Percentiles rank a stretch among this genome's conserved stretches.
phyloP scores from a whole-genome alignment of 345 rosid species.

The Corchorus capsularis region DNA sequence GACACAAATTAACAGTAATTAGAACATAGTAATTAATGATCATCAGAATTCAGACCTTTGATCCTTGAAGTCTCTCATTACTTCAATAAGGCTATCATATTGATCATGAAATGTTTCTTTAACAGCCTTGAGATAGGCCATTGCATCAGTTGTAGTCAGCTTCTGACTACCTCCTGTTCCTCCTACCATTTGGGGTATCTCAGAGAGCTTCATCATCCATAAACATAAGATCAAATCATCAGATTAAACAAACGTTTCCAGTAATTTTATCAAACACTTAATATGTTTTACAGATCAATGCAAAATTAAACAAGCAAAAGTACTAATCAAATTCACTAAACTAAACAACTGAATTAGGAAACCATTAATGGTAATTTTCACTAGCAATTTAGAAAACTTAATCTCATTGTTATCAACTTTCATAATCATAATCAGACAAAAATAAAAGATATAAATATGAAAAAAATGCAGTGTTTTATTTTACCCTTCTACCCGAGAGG shows the following conservation, averaged over 20 bases:
- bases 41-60: slow-evolving; percentile 69
- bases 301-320: slow-evolving; percentile 13
- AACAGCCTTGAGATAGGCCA: slow-evolving; percentile 90
- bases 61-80: slow-evolving; percentile 97
- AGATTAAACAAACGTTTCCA: slow-evolving; percentile 8
- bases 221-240: slow-evolving; percentile 17
- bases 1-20: neutral
- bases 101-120: slow-evolving; percentile 85
- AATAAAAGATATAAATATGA: neutral
- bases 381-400: slow-evolving; percentile 17
- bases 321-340: slow-evolving; percentile 21
- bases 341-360: neutral
- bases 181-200: slow-evolving; percentile 53
- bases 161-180: slow-evolving; percentile 58
- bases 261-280: no score
- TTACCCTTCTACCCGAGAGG: slow-evolving; percentile 90
- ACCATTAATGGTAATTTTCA: neutral
- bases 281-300: no score
- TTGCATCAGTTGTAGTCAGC: slow-evolving; percentile 90
- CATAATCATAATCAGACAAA: slow-evolving; percentile 2
- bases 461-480: slow-evolving; percentile 17
- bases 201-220: slow-evolving; percentile 59
- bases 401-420: slow-evolving; percentile 28
- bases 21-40: slow-evolving; percentile 6
- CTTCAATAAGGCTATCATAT: slow-evolving; percentile 90